Conservation (phyloP, 345 rosid species). For the Carallia brachiata region DNA sequence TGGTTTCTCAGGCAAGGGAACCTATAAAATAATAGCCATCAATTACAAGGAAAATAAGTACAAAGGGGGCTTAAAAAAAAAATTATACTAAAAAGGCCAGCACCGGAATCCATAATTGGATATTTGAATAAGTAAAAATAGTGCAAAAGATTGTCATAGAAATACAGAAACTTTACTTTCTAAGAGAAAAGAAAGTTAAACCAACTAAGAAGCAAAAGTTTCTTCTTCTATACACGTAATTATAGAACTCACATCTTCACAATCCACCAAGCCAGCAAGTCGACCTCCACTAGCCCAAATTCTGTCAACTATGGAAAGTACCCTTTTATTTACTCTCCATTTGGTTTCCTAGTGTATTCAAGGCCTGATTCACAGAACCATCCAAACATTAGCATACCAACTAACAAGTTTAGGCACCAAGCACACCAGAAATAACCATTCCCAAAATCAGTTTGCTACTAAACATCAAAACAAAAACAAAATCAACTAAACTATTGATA, state of each 20-base stretch:
- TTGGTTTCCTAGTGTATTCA: constrained; percentile 95
- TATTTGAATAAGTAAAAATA: background rate
- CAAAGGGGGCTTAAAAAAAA: background rate
- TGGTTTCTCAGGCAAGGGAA: constrained; percentile 70
- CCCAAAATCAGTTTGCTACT: too few relatives aligned
- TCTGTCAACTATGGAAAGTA: constrained; percentile 81
- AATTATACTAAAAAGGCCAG: constrained; percentile 1
- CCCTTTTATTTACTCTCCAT: constrained; percentile 85
- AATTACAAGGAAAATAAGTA: background rate
- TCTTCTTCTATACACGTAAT: constrained; percentile 10
- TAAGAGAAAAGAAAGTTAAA: background rate
- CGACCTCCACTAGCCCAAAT: constrained; percentile 91
- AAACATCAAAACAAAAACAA: background rate
- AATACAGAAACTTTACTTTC: background rate
- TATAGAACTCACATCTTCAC: constrained; percentile 70
- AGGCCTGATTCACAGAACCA: constrained; percentile 57
- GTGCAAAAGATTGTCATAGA: background rate
- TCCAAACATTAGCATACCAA: constrained; percentile 1
- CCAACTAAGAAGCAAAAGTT: background rate
- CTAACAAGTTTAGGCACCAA: too few relatives aligned
- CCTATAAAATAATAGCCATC: constrained; percentile 34
- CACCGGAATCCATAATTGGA: background rate
- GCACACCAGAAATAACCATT: too few relatives aligned
- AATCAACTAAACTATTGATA: constrained; percentile 4
- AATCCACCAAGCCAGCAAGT: constrained; percentile 76